Base-by-base conservation (phyloP, 352 stramenopile species). In the Phytopythium aichiense region DNA sequence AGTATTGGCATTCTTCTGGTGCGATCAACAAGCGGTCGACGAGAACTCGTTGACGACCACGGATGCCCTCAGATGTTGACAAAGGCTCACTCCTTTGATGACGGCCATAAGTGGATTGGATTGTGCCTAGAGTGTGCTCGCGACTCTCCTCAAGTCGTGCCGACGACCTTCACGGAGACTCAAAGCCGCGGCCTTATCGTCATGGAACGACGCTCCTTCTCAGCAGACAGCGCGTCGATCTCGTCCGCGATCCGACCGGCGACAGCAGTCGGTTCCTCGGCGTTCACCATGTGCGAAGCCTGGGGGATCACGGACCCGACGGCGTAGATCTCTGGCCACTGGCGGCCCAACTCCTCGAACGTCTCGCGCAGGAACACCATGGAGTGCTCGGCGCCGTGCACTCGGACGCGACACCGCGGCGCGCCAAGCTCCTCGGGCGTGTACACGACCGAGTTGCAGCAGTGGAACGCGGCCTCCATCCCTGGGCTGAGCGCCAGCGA, bases 281-380 rank as follows among this genome's bases (percentile, higher is more conserved):
- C 45, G n/a, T 74, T 54, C 25, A 79, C 69, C 56, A 57, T 23
- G 42, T 79, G 71, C 2, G 59, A 66, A 11, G 52, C 58, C 2
- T 71, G 64, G 0, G 43, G 45, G 5, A 79, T 61, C 4, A 61
- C 42, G 4, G 40, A 20, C 12, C 9, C 58, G 23, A 74, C 49
- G 2, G 46, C 33, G 54, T 79, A 79, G 2, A 65, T 49, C 9
- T 69, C 28, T 25, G 71, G 71, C 28, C 71, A 43, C 12, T 37
- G 22, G 5, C 30, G 15, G 0, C 55, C 46, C 22, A 79, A 38
- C 15, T 16, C n/a, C 12, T 66, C 51, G 13, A 65, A 64, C 43
- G 28, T 50, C 38, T 65, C 38, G 9, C 54, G 53, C 0, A 45
- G 15, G 56, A 74, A 77, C 2, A 76, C 33, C 13, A 73, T 63